phyloP scores from a whole-genome alignment of 106 monocot genomes.

The Triglochin maritima region DNA sequence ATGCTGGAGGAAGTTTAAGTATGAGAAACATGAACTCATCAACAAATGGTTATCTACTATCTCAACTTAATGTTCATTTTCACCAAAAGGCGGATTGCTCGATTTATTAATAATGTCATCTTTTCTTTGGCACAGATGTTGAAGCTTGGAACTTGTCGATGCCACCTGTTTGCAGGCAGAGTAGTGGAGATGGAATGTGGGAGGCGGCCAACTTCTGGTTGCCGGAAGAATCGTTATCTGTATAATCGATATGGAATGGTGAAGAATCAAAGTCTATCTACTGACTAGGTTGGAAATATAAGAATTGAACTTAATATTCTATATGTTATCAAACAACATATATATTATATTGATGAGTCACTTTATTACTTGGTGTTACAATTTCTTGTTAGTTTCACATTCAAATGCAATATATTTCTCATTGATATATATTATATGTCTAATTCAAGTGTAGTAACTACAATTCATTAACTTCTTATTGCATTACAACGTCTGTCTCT shows the following conservation, averaged over 20 bases:
- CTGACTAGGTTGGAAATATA: background rate
- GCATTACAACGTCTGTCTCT: no score
- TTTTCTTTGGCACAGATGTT: background rate
- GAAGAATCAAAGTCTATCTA: background rate
- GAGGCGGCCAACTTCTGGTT: slow-evolving; percentile 13
- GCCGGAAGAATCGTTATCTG: slow-evolving; percentile 3
- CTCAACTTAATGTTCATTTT: background rate
- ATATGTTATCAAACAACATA: no score
- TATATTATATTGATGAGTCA: no score
- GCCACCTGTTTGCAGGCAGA: slow-evolving; percentile 15
- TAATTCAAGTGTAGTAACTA: no score
- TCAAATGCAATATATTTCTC: no score
- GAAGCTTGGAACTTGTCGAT: slow-evolving; percentile 7
- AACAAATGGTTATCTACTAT: background rate
- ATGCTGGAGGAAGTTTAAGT: background rate
- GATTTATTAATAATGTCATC: background rate
- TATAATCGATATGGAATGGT: no score
- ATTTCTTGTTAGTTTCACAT: no score
- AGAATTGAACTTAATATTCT: background rate
- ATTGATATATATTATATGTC: no score
- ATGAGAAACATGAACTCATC: background rate
- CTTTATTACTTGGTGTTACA: no score
- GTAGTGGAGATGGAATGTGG: slow-evolving; percentile 14
- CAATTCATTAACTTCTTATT: no score
- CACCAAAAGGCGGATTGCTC: background rate